phyloP scores from a whole-genome alignment of 2,329 filamentous ascomycete species.

The Aspergillus latus region DNA sequence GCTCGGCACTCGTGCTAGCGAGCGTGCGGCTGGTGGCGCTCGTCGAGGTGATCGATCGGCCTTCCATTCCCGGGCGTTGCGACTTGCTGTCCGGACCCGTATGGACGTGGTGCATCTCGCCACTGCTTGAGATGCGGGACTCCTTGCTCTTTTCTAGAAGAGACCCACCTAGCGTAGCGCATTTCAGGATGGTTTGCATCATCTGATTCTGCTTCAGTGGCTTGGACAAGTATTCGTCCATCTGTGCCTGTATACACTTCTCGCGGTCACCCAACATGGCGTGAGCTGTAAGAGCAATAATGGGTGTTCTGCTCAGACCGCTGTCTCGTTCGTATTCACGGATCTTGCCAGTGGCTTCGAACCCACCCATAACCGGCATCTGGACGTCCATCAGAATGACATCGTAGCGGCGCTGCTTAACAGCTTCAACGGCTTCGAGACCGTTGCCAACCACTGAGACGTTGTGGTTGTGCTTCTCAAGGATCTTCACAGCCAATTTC shows the following conservation, averaged over 20 bases:
- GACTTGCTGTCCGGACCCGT: conserved; percentile 38
- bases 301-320: conserved; percentile 79
- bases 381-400: conserved; percentile 99
- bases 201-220: conserved; percentile 95
- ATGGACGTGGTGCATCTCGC: conserved; percentile 38
- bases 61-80: conserved; percentile 58
- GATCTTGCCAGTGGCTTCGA: conserved; percentile 95
- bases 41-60: conserved; percentile 68
- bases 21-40: conserved; percentile 58
- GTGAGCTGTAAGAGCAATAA: conserved; percentile 94
- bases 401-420: conserved; percentile 90
- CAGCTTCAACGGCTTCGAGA: conserved; percentile 85
- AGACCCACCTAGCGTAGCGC: conserved; percentile 74
- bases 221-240: conserved; percentile 98
- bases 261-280: conserved; percentile 98
- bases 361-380: conserved; percentile 99
- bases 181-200: conserved; percentile 96
- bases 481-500: conserved; percentile 89
- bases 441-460: conserved; percentile 84
- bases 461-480: conserved; percentile 85
- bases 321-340: conserved; percentile 87
- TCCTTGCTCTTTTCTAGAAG: conserved; percentile 46
- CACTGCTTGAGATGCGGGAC: conserved; percentile 41
- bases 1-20: conserved; percentile 64
- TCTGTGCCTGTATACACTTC: conserved; percentile 97